Conservation (phyloP, 75 land plant genomes). For the Isoetes taiwanensis region DNA sequence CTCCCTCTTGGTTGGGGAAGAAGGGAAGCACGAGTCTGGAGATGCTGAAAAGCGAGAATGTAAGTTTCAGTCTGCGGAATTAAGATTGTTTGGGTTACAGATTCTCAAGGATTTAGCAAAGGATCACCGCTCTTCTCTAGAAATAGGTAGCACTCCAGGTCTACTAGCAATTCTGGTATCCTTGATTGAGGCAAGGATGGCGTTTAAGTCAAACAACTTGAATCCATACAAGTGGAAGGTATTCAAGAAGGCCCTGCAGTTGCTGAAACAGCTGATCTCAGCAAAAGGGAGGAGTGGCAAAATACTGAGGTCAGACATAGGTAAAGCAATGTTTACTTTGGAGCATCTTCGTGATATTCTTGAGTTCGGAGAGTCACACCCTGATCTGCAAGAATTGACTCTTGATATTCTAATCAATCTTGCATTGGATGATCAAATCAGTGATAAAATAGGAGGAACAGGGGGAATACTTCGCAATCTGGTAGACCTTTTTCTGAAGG, state of each 20-base stretch:
- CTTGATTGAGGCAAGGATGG: slow-evolving; percentile 25
- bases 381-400: background rate
- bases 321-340: too few relatives aligned
- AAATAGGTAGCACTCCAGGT: slow-evolving; percentile 21
- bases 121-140: slow-evolving; percentile 8
- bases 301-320: too few relatives aligned
- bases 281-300: too few relatives aligned
- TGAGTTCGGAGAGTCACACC: background rate
- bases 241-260: too few relatives aligned
- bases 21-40: too few relatives aligned
- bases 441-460: background rate
- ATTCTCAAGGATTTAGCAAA: slow-evolving; percentile 19
- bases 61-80: too few relatives aligned
- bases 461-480: background rate
- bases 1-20: too few relatives aligned
- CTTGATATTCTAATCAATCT: background rate
- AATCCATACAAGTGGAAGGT: too few relatives aligned
- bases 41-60: too few relatives aligned
- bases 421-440: background rate
- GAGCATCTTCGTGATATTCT: background rate
- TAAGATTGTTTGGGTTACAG: slow-evolving; percentile 11
- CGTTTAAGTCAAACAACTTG: too few relatives aligned
- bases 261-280: too few relatives aligned
- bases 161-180: slow-evolving; percentile 22
- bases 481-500: too few relatives aligned